Base-by-base conservation (phyloP, 306 rosid genomes). In the Quercus suber region DNA sequence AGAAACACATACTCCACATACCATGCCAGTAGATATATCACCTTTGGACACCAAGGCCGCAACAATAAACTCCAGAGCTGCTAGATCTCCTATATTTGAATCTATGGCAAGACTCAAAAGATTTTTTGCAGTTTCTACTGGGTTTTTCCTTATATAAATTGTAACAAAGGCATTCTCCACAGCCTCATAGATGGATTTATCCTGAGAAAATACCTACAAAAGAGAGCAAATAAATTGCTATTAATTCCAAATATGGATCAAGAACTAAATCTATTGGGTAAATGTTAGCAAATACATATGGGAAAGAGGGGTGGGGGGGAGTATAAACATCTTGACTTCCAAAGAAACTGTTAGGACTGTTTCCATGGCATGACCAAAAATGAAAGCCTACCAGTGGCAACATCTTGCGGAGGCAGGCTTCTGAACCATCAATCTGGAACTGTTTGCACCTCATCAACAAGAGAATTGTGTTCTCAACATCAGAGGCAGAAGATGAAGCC, bases 401-500 rank as follows among this genome's bases (percentile, higher is more conserved):
- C 97, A 94, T 94, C 87, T 91, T 94, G 55, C 93, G 90, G 41
- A 94, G 97, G 81, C 97, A 91, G 82, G 84, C 90, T 82, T 94
- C 97, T 43, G 99, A 88, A 76, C 91, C 94, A 89, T 94, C 98
- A 76, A 94, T 94, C 81, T 92, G 98, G 82, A 94, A 94, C 87
- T 94, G 99, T 55, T 82, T 92, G 86, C 97, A 91, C 83, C 99
- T 92, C 99, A 94, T 94, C 82, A 94, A 82, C 87, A 94, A 86
- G 76, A 88, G 93, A 79, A 94, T 92, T 49, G 99, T 92, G 84
- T 92, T 89, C 83, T 94, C 97, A 69, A 91, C 99, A 51, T 94
- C 99, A 79, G 97, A 85, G 69, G 87, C 97, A 58, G 97, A 92
- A 78, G 97, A 86, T 65, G 99, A 94, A 21, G 97, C 97, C 99